These are phyloP conservation scores for Backusella australiensis DNA, from an alignment of 192 early-diverging fungal genomes.

Conservation along the genomic window DNA sequence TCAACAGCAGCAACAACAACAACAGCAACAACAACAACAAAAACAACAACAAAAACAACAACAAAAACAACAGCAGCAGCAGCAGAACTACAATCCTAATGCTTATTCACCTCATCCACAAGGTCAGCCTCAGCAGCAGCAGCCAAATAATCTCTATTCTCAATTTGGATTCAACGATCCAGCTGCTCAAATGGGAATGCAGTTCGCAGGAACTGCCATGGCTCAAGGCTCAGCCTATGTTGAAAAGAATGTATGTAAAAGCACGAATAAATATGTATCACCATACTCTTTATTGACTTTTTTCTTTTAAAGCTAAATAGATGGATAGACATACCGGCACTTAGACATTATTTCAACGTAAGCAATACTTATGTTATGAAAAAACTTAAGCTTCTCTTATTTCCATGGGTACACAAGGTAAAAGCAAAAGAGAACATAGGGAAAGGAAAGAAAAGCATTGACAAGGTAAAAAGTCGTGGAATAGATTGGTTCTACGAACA, in stretches of 20 bases:
- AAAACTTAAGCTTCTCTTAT: constrained; percentile 82
- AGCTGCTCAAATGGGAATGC: constrained; percentile 91
- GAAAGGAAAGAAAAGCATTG: neutral
- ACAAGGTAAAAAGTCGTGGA: constrained; percentile 62
- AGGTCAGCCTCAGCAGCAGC: constrained; percentile 12
- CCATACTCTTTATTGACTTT: neutral
- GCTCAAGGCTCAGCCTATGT: constrained; percentile 82
- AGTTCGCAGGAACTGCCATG: constrained; percentile 85
- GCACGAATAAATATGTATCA: too few species aligned
- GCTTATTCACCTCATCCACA: constrained; percentile 14
- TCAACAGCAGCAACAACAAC: constrained; percentile 13
- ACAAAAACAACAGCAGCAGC: neutral
- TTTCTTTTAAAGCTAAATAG: constrained; percentile 58
- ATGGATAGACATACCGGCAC: constrained; percentile 82
- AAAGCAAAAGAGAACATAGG: neutral
- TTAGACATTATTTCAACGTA: constrained; percentile 95
- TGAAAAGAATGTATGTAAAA: constrained; percentile 79
- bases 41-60: constrained; percentile 22
- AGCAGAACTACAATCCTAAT: constrained; percentile 5
- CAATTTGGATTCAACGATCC: constrained; percentile 62
- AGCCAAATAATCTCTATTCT: constrained; percentile 37
- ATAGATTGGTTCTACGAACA: constrained; percentile 68
- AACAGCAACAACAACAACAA: constrained; percentile 30
- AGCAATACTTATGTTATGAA: constrained; percentile 91
- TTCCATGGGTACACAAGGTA: constrained; percentile 87